Conservation (phyloP, 805 yeast species). For the Zygosaccharomyces lentus region DNA sequence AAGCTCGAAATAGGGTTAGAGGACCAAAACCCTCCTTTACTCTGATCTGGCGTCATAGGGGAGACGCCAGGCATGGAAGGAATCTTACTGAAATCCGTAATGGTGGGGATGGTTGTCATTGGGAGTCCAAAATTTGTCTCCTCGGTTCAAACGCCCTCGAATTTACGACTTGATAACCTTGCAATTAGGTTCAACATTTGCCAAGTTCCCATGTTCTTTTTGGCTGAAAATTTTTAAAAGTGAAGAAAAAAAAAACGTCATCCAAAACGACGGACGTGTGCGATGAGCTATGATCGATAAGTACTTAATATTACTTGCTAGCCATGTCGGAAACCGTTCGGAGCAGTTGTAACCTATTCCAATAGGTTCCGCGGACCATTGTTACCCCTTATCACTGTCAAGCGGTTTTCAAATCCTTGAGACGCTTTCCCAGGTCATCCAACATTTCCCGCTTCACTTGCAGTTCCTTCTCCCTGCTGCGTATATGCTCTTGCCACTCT, state of each 20-base stretch:
- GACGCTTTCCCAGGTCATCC: slow-evolving; percentile 7
- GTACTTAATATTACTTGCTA: not conserved
- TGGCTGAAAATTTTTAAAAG: slow-evolving; percentile 1
- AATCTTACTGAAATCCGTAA: slow-evolving; percentile 59
- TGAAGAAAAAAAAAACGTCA: not conserved
- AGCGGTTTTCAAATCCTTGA: not conserved
- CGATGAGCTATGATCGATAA: not conserved
- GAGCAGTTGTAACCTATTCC: not conserved
- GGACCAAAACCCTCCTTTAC: slow-evolving; percentile 59
- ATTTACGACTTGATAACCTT: not conserved
- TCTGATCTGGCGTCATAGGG: slow-evolving; percentile 48
- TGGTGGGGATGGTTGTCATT: slow-evolving; percentile 41
- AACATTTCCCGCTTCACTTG: slow-evolving; percentile 20
- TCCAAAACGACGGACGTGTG: slow-evolving; percentile 1
- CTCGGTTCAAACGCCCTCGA: slow-evolving; percentile 1
- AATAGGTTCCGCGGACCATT: not conserved
- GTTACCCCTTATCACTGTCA: not conserved
- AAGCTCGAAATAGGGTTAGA: slow-evolving; percentile 79
- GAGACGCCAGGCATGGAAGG: slow-evolving; percentile 58
- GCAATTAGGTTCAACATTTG: not conserved
- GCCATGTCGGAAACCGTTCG: not conserved
- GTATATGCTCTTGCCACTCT: slow-evolving; percentile 30
- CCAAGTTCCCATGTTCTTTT: not conserved
- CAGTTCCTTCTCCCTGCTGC: slow-evolving; percentile 25
- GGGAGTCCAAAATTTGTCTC: not conserved